Evolutionary conservation across 192 early-diverging fungal species (phyloP).

Genomic region (Backusella tuberculispora): DNA sequence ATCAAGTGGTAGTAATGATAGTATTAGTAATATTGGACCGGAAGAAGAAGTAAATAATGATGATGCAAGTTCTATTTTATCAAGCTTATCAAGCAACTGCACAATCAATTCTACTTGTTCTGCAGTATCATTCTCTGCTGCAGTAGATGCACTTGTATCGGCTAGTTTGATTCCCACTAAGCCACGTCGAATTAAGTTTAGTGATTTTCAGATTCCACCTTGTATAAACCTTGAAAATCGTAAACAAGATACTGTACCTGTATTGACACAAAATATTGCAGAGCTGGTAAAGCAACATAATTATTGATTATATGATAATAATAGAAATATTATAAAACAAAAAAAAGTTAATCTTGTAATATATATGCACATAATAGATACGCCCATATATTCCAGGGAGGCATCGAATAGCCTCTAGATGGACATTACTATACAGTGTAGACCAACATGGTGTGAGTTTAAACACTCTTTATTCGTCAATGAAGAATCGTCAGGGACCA

Average conservation of each 20-base stretch:
- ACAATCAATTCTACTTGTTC: conserved; percentile 7
- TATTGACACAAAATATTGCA: conserved; percentile 46
- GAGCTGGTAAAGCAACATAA: conserved; percentile 46
- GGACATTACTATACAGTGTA: conserved; percentile 87
- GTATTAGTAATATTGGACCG: too few species aligned
- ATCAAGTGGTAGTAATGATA: background rate
- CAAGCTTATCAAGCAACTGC: conserved; percentile 2
- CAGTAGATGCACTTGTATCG: conserved; percentile 27
- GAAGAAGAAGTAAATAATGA: background rate
- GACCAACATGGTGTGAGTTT: conserved; percentile 95
- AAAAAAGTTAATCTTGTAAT: background rate
- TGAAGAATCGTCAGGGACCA: conserved; percentile 64
- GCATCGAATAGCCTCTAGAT: conserved; percentile 72
- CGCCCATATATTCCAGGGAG: conserved; percentile 79
- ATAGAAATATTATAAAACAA: too few species aligned
- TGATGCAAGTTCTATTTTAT: conserved; percentile 16
- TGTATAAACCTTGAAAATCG: conserved; percentile 46
- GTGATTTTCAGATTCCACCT: conserved; percentile 34
- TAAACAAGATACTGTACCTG: conserved; percentile 48
- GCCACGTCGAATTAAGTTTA: background rate
- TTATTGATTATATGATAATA: too few species aligned
- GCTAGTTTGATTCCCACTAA: conserved; percentile 29
- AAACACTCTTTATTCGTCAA: conserved; percentile 74
- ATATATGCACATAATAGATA: conserved; percentile 52
- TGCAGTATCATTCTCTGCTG: conserved; percentile 21